Evolutionary conservation across 192 early-diverging fungal genomes (phyloP).

Genomic region (Chytriomyces confervae): DNA sequence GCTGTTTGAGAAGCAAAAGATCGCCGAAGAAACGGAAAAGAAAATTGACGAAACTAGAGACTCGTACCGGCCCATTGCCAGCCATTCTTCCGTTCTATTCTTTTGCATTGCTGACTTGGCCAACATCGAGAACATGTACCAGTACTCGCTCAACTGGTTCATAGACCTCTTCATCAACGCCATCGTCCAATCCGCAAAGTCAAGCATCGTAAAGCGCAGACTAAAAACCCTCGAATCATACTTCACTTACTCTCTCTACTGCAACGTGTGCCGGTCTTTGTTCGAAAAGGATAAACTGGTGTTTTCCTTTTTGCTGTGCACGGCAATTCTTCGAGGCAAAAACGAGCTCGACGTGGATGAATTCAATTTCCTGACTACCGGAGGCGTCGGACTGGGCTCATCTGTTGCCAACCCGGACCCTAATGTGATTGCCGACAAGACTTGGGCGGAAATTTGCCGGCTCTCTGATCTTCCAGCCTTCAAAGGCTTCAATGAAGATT

Average conservation of each 20-base stretch:
- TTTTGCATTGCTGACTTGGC: conserved; percentile 73
- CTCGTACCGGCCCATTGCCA: conserved; percentile 70
- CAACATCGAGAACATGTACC: conserved; percentile 75
- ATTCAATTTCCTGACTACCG: conserved; percentile 61
- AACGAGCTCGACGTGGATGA: conserved; percentile 59
- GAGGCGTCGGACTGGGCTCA: conserved; percentile 58
- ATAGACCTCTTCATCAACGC: conserved; percentile 66
- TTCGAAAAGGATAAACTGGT: conserved; percentile 74
- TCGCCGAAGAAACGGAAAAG: conserved; percentile 70
- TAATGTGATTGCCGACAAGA: conserved; percentile 57
- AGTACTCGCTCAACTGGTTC: conserved; percentile 72
- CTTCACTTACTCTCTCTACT: conserved; percentile 71
- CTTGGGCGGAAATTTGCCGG: conserved; percentile 60
- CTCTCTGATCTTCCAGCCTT: conserved; percentile 59
- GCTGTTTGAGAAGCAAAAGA: conserved; percentile 70
- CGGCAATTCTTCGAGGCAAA: conserved; percentile 57
- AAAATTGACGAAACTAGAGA: conserved; percentile 73
- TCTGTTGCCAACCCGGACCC: conserved; percentile 59
- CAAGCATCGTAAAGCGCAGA: conserved; percentile 62
- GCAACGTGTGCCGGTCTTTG: conserved; percentile 69
- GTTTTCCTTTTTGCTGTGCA: conserved; percentile 67
- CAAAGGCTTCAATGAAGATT: conserved; percentile 58
- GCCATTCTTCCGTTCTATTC: conserved; percentile 65
- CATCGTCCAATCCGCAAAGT: conserved; percentile 60
- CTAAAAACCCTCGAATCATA: conserved; percentile 68